Conservation (phyloP, 2,329 filamentous ascomycete genomes). For the Tolypocladium guangdongense region DNA sequence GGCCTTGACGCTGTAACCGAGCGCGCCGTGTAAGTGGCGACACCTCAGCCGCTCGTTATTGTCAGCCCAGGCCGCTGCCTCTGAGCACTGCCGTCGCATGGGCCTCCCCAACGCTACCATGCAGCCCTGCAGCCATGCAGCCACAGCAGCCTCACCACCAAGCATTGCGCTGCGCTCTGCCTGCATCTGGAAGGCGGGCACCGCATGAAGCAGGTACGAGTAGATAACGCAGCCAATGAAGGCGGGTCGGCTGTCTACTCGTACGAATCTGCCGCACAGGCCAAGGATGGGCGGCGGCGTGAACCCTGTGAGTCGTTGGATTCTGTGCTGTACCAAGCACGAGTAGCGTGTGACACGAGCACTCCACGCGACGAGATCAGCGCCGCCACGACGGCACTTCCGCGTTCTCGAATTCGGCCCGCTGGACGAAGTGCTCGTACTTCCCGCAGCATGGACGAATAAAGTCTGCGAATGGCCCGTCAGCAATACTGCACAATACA, state of each 20-base stretch:
- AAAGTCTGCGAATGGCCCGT: background rate
- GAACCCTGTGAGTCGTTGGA: no score
- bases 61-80: no score
- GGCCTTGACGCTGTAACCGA: no score
- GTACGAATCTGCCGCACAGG: no score
- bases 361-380: background rate
- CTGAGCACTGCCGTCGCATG: background rate
- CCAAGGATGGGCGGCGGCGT: no score
- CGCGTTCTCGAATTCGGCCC: background rate
- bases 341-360: no score
- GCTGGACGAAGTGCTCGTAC: background rate
- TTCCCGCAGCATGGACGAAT: background rate
- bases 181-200: slow-evolving; percentile 1
- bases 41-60: no score
- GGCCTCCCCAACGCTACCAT: background rate
- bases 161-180: background rate
- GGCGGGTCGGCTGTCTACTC: no score
- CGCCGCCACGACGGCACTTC: background rate
- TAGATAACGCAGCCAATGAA: background rate
- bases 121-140: background rate
- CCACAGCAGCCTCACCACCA: background rate
- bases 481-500: background rate
- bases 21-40: no score
- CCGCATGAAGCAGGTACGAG: background rate
- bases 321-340: no score